Conservation (phyloP, 768 basidiomycete species). For the Trametes gibbosa region DNA sequence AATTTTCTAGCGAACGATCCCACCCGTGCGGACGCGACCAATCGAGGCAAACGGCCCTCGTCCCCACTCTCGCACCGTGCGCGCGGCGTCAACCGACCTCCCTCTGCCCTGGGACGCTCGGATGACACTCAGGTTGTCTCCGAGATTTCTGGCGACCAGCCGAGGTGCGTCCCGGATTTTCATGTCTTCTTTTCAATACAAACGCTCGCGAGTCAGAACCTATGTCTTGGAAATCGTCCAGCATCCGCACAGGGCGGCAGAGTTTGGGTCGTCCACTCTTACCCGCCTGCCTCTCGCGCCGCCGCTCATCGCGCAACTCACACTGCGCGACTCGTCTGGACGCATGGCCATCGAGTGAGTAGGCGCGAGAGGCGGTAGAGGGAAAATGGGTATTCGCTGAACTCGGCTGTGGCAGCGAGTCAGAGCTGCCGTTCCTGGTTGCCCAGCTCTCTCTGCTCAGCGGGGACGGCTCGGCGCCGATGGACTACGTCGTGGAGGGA, state of each 20-base stretch:
- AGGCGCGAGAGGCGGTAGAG: not conserved
- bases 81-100: slow-evolving; percentile 7
- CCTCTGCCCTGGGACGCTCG: not conserved
- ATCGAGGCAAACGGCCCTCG: not conserved
- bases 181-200: not conserved
- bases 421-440: slow-evolving; percentile 84
- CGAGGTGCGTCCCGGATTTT: slow-evolving; percentile 15
- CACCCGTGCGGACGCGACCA: not conserved
- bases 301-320: slow-evolving; percentile 77
- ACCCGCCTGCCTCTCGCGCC: slow-evolving; percentile 84
- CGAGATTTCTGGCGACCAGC: slow-evolving; percentile 10
- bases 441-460: slow-evolving; percentile 77
- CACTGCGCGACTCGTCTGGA: slow-evolving; percentile 68
- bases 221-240: slow-evolving; percentile 87
- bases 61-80: slow-evolving; percentile 13
- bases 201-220: slow-evolving; percentile 28
- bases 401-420: slow-evolving; percentile 50
- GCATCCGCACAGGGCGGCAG: slow-evolving; percentile 78
- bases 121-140: slow-evolving; percentile 10
- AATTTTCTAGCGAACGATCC: slow-evolving; percentile 12
- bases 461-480: slow-evolving; percentile 57
- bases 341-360: slow-evolving; percentile 79
- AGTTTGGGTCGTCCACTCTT: slow-evolving; percentile 70
- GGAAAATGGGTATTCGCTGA: slow-evolving; percentile 8
- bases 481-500: slow-evolving; percentile 65